Base-by-base conservation (phyloP, 2,329 filamentous ascomycete species). In the Trichoderma koningiopsis region DNA sequence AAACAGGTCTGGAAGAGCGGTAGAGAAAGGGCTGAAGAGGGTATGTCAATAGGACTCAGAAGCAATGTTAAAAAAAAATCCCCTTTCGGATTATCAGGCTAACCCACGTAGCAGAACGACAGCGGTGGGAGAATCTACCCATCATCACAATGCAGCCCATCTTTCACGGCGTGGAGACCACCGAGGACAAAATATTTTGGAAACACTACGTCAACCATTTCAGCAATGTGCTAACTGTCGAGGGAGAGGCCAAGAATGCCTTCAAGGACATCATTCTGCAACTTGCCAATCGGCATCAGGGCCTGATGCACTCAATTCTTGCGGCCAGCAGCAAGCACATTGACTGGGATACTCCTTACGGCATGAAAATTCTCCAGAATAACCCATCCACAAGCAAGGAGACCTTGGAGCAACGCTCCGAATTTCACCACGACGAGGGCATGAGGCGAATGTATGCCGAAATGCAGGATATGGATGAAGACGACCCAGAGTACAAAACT, bases 231-330 rank as follows among this genome's bases (percentile, higher is more conserved):
- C 84, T 97, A 63, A 97, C 92, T 0, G 87, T 97, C 22, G 92
- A 95, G 75, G 90, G 91, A 61, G 92, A 94, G 76, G 86, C 90
- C 71, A 89, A 89, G 70, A 97, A 96, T 73, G 92, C 93, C 1
- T 97, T 97, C 81, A 92, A 92, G 76, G 91, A 93, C 72, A 90
- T 96, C 73, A 83, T 97, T 43, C 84, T 97, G 3, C 92, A 92
- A 1, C 91, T 96, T 82, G 93, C 94, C 3, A 89, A 92, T 53
- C 85, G 90, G 70, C 91, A 97, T 76, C 86, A 89, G 71, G 93
- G 93, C 14, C 83, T 97, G 64, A 97, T 97, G 93, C 94, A 97
- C 78, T 96, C 93, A 13, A 88, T 97, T 61, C 85, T 97, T 65
- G 93, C 92, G 56, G 84, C 97, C 10, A 92, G 93, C 47, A 92